phyloP scores from a whole-genome alignment of 1,139 yeast genomes.

The Meyerozyma guilliermondii region DNA sequence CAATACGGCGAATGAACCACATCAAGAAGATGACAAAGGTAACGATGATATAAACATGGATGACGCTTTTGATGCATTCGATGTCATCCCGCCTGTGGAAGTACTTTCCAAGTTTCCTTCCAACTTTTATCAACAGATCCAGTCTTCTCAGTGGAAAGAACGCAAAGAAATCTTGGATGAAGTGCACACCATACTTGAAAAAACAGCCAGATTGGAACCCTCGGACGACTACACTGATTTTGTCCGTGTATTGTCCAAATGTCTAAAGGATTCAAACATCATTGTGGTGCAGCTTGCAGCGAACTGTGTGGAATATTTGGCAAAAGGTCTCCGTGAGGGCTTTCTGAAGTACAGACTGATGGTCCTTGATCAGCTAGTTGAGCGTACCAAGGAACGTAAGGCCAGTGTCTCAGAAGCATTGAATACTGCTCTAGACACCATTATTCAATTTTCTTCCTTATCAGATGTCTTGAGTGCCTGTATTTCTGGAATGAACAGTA shows the following conservation, averaged over 20 bases:
- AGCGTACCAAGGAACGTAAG: slow-evolving; percentile 86
- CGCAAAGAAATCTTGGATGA: slow-evolving; percentile 83
- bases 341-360: slow-evolving; percentile 52
- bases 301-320: slow-evolving; percentile 56
- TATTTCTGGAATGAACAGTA: slow-evolving; percentile 58
- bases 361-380: slow-evolving; percentile 63
- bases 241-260: slow-evolving; percentile 57
- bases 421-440: slow-evolving; percentile 57
- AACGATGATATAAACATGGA: slow-evolving; percentile 3
- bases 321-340: slow-evolving; percentile 56
- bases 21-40: background rate
- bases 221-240: slow-evolving; percentile 58
- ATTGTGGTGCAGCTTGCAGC: slow-evolving; percentile 85
- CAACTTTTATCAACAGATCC: slow-evolving; percentile 50
- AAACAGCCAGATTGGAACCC: slow-evolving; percentile 37
- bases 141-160: slow-evolving; percentile 83
- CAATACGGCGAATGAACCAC: slow-evolving; percentile 9
- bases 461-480: slow-evolving; percentile 61
- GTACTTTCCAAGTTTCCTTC: slow-evolving; percentile 63
- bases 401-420: slow-evolving; percentile 71
- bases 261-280: slow-evolving; percentile 85
- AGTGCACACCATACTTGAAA: slow-evolving; percentile 46
- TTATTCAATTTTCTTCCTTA: slow-evolving; percentile 48
- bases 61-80: slow-evolving; percentile 24
- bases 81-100: slow-evolving; percentile 44